Conservation (phyloP, 2,329 filamentous ascomycete genomes). For the Colletotrichum higginsianum region DNA sequence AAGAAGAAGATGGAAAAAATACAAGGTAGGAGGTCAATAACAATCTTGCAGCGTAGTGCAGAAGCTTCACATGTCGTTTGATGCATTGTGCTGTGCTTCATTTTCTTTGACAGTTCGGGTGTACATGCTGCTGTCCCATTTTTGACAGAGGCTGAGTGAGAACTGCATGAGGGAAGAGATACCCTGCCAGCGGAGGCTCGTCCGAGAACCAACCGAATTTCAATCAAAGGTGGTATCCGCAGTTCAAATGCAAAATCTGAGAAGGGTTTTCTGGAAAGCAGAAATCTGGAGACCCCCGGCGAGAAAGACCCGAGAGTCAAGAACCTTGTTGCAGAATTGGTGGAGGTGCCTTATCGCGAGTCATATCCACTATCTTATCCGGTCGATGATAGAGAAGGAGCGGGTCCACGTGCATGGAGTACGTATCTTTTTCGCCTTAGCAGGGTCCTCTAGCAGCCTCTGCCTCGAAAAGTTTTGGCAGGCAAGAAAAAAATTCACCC, state of each 20-base stretch:
- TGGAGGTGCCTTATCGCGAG: constrained; percentile 40
- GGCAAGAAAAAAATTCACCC: constrained; percentile 39
- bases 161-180: not conserved
- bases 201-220: constrained; percentile 22
- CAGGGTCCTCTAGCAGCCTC: constrained; percentile 31
- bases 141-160: constrained; percentile 15
- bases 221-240: constrained; percentile 14
- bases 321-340: constrained; percentile 19
- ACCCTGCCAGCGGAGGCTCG: constrained; percentile 11
- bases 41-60: not conserved
- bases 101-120: constrained; percentile 30
- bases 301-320: constrained; percentile 34
- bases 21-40: constrained; percentile 6
- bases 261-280: constrained; percentile 10
- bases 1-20: too few relatives aligned
- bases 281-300: constrained; percentile 20
- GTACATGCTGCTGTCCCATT: constrained; percentile 10
- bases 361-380: constrained; percentile 36
- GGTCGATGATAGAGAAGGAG: constrained; percentile 15
- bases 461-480: constrained; percentile 42
- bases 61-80: constrained; percentile 17
- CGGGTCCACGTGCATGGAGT: constrained; percentile 18
- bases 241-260: constrained; percentile 21
- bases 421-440: constrained; percentile 41
- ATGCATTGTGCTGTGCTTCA: constrained; percentile 9